Conservation (phyloP, 148 eudicot species). For the Diospyros kaki region DNA sequence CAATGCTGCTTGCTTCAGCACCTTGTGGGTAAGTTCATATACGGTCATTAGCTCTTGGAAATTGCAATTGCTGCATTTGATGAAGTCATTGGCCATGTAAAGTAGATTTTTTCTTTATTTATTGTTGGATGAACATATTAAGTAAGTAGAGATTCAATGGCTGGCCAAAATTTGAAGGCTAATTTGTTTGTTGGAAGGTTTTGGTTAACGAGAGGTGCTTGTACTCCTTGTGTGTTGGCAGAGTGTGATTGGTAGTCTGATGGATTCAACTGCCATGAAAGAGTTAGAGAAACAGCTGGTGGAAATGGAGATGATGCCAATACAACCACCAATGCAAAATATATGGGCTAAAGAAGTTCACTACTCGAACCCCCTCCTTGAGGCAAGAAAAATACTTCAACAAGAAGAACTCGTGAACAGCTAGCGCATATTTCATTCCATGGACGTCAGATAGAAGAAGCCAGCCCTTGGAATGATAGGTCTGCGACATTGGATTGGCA, state of each 20-base stretch:
- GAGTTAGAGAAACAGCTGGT: conserved; percentile 42
- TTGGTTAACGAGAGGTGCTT: neutral
- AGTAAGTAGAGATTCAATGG: neutral
- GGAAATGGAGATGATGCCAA: conserved; percentile 51
- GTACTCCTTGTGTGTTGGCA: conserved; percentile 25
- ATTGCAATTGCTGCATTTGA: too few relatives aligned
- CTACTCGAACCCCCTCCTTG: conserved; percentile 40
- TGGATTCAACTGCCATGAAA: conserved; percentile 40
- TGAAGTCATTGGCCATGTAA: too few relatives aligned
- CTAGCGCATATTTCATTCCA: conserved; percentile 1
- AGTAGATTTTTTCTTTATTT: neutral
- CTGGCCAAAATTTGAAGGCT: neutral
- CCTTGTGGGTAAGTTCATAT: conserved; percentile 53
- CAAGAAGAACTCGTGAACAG: conserved; percentile 24
- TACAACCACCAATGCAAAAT: conserved; percentile 52
- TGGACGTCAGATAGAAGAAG: too few relatives aligned
- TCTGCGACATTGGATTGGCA: too few relatives aligned
- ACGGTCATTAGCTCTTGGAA: neutral
- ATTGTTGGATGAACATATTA: too few relatives aligned
- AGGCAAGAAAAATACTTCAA: conserved; percentile 58
- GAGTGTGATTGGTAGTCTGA: conserved; percentile 51
- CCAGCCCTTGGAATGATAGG: too few relatives aligned
- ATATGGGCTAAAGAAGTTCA: conserved; percentile 65
- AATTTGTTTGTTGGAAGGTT: neutral
- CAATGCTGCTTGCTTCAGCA: conserved; percentile 64